Base-by-base conservation (phyloP, 805 yeast genomes). In the Zygosaccharomyces bisporus region DNA sequence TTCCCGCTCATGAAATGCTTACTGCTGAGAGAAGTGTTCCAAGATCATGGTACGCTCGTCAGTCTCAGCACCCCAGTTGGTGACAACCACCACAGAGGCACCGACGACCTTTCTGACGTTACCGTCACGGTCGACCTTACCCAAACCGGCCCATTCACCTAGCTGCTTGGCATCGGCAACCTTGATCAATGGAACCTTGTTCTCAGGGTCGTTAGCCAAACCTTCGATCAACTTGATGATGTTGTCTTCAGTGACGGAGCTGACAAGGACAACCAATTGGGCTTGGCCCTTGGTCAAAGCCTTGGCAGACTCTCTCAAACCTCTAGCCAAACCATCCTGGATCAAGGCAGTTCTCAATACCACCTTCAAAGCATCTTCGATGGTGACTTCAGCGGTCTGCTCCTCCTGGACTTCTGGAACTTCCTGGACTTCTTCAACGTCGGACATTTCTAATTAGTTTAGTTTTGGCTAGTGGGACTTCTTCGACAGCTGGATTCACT, bases 81-180 rank as follows among this genome's bases (percentile, higher is more conserved):
- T 90, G 82, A 93, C 87, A 67, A 93, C 99, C 71, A 91, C 97
- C 77, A 95, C 91, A 67, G 98, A 90, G 76, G 96, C 95, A 79
- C 99, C 99, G 73, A 93, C 99, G 68, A 93, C 98, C 88, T 93
- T 93, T 83, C 97, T 89, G 78, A 98, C 96, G 81, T 91, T 89
- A 79, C 99, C 99, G 69, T 93, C 98, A 79, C 96, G 88, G 95
- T 93, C 98, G 69, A 91, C 83, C 79, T 89, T 88, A 81, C 96
- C 93, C 66, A 93, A 81, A 86, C 99, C 99, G 70, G 98, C 98
- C 99, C 99, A 93, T 82, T 93, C 98, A 83, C 99, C 99, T 72
- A 93, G 83, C 80, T 88, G 86, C 85, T 93, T 93, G 71, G 98
- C 96, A 72, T 93, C 99, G 66, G 98, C 86, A 66, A 93, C 98